phyloP scores from a whole-genome alignment of 768 basidiomycete species.

The Lyophyllum decastes region DNA sequence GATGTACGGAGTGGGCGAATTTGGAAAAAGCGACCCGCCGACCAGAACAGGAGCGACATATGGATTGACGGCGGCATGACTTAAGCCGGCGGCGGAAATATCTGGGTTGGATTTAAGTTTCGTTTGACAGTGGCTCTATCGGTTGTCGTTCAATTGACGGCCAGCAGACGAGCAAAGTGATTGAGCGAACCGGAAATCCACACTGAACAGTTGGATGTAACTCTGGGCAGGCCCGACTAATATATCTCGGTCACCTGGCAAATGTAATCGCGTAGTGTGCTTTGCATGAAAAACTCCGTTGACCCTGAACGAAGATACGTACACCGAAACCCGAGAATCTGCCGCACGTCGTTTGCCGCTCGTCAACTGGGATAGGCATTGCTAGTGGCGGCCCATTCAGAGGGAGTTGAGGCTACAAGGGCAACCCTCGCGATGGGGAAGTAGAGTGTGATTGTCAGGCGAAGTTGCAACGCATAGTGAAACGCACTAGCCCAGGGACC shows the following conservation, averaged over 20 bases:
- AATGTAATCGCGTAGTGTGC: background rate
- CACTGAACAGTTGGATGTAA: background rate
- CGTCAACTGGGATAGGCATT: background rate
- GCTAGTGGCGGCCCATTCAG: background rate
- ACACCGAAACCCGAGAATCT: background rate
- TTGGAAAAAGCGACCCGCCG: slow-evolving; percentile 2
- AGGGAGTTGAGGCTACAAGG: background rate
- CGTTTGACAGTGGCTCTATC: background rate
- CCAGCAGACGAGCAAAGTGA: background rate
- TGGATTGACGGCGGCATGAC: background rate
- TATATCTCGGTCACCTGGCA: too few relatives aligned
- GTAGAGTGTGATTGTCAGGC: background rate
- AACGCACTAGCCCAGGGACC: background rate
- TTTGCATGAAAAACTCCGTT: background rate
- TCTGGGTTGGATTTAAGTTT: background rate
- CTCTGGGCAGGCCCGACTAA: too few relatives aligned
- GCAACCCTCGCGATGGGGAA: background rate
- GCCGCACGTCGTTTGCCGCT: background rate
- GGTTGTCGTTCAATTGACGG: too few relatives aligned
- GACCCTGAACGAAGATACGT: slow-evolving; percentile 5
- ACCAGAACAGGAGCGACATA: background rate
- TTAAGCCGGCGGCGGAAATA: background rate
- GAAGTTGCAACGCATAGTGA: background rate
- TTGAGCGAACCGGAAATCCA: background rate
- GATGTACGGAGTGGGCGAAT: background rate